Percentiles rank a stretch among this genome's conserved stretches.
Conservation (phyloP, 1,139 yeast species). For the Yamadazyma trypodendri region DNA sequence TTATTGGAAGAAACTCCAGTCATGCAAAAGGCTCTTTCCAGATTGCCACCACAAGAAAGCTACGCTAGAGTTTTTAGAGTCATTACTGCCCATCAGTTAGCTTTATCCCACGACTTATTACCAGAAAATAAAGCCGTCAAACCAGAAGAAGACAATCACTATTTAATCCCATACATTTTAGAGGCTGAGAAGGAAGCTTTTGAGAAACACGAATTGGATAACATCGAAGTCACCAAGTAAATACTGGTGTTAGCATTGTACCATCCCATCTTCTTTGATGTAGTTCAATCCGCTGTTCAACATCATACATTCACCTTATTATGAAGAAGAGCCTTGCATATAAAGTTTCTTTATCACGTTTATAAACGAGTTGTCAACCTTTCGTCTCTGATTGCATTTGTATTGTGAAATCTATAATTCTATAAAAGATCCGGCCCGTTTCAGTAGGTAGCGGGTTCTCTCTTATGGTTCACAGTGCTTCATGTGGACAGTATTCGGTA, state of each 20-base stretch:
- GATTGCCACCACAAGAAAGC: slow-evolving; percentile 80
- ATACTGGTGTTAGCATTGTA: background rate
- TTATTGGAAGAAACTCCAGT: slow-evolving; percentile 83
- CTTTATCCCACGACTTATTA: slow-evolving; percentile 80
- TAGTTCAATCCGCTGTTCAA: background rate
- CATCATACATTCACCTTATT: background rate
- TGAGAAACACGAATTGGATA: slow-evolving; percentile 87
- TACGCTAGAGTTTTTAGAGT: slow-evolving; percentile 93
- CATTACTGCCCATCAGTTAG: slow-evolving; percentile 85
- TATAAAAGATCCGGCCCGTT: slow-evolving; percentile 1
- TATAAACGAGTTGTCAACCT: slow-evolving; percentile 1
- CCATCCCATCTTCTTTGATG: background rate
- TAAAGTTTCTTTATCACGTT: slow-evolving; percentile 1
- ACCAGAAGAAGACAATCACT: slow-evolving; percentile 82
- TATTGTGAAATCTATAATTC: slow-evolving; percentile 1
- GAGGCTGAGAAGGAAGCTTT: slow-evolving; percentile 92
- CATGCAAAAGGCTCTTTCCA: slow-evolving; percentile 81
- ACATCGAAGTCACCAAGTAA: slow-evolving; percentile 46
- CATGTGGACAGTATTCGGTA: too few species aligned
- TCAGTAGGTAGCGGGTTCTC: too few species aligned
- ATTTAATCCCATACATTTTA: slow-evolving; percentile 82
- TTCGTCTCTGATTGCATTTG: background rate
- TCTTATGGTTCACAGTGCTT: too few species aligned
- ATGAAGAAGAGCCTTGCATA: slow-evolving; percentile 5
- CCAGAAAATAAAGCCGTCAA: slow-evolving; percentile 78